Evolutionary conservation across 257 asterid genomes (phyloP), one percentile per base, ranked within the genome.

Genomic region (Thymus mandschuricus): DNA sequence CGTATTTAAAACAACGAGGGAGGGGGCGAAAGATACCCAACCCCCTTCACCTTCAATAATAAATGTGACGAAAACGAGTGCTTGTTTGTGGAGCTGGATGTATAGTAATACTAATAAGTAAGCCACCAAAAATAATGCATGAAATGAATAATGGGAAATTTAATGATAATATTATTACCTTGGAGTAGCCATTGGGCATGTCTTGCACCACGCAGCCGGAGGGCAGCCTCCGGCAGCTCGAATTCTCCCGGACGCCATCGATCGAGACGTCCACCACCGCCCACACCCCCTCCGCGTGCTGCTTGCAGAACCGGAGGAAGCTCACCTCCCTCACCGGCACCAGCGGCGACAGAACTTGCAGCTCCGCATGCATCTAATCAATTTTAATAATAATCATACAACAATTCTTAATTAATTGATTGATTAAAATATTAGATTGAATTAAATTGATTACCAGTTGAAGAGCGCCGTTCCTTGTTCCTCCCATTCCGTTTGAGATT

Each of bases 161-260:
- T 54, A 54, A 54, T 54, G 59, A 1, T 4, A 52, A 46, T 65
- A 38, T 38, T 8, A 41, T 3, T 76, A 95, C 99, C 90, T 88
- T 92, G 63, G 96, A 88, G 72, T 92, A 95, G 68, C 97, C 98
- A 78, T 95, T 95, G 30, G 97, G 94, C 99, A 89, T 89, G 73
- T 95, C 99, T 75, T 95, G 96, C 29, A 92, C 97, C 8, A 92
- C 82, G 65, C 96, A 92, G 60, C 99, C 99, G 10, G 99, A 95
- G 54, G 99, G 97, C 9, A 90, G 96, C 76, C 98, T 84, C 78
- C 97, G 84, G 81, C 92, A 78, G 60, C 44, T 70, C 5, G 59
- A 75, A 8, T 75, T 59, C 30, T 84, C 96, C 1, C 88, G 82
- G 71, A 89, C 82, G 61, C 86, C 41, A 58, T 89, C 97, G 8